These are phyloP conservation scores for Rhododendron molle DNA, from an alignment of 148 eudicot genomes.

Conservation along the genomic window DNA sequence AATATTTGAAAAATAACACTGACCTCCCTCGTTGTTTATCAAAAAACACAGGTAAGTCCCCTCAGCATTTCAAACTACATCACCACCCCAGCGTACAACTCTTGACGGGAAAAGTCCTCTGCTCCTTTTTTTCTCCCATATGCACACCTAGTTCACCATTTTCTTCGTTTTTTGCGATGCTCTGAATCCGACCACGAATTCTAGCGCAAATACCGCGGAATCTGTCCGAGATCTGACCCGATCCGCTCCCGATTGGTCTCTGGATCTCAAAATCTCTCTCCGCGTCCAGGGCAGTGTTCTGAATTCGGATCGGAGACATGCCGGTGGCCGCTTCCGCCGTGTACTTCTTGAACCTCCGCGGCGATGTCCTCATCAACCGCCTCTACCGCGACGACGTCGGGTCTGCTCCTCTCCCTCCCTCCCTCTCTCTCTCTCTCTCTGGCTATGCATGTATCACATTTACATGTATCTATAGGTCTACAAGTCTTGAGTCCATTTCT, in stretches of 20 bases:
- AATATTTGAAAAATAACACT: too few species aligned
- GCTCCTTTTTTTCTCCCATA: neutral
- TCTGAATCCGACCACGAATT: slow-evolving; percentile 23
- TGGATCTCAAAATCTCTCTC: neutral
- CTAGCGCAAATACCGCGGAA: neutral
- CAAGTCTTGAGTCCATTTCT: neutral
- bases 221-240: slow-evolving; percentile 19
- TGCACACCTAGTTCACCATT: neutral
- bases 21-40: neutral
- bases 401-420: slow-evolving; percentile 25
- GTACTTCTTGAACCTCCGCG: slow-evolving; percentile 92
- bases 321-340: slow-evolving; percentile 97
- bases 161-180: neutral
- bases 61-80: neutral
- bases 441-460: neutral
- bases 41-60: neutral
- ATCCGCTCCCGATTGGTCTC: neutral
- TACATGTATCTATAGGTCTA: neutral
- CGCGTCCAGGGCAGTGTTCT: neutral
- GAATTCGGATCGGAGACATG: slow-evolving; percentile 48
- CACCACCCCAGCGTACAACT: neutral
- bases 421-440: neutral
- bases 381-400: slow-evolving; percentile 98
- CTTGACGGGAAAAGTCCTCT: slow-evolving; percentile 1
- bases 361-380: slow-evolving; percentile 99